phyloP scores from a whole-genome alignment of 2,329 filamentous ascomycete genomes.

The Monosporascus cannonballus region DNA sequence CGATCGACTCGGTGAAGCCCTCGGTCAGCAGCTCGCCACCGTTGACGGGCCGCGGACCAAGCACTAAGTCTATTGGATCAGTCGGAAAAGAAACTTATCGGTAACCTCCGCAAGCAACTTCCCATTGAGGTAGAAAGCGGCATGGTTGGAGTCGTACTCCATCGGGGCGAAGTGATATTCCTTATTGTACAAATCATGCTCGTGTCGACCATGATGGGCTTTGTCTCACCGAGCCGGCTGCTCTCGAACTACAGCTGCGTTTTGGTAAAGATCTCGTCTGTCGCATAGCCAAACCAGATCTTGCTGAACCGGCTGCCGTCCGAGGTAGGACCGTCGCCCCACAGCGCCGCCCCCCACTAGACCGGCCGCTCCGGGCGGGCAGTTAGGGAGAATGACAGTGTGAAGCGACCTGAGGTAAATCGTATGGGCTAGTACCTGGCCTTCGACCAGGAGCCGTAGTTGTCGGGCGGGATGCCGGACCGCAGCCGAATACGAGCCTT shows the following conservation, averaged over 20 bases:
- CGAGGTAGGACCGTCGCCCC: neutral
- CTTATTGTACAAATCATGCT: neutral
- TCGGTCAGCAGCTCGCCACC: neutral
- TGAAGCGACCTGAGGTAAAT: neutral
- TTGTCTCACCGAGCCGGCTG: neutral
- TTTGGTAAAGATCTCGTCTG: neutral
- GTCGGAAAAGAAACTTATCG: neutral
- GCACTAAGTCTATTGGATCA: neutral
- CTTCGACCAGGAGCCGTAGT: neutral
- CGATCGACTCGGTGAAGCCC: neutral
- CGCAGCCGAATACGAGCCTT: neutral
- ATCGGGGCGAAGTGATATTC: neutral
- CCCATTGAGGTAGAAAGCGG: neutral
- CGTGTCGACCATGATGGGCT: neutral
- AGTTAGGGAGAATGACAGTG: neutral
- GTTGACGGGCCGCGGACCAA: neutral
- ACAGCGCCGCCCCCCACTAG: neutral
- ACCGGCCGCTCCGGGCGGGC: neutral
- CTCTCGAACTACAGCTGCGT: neutral
- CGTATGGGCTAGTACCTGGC: neutral
- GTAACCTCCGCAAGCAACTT: neutral
- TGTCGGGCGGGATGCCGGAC: neutral
- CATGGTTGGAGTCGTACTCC: neutral
- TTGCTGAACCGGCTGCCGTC: neutral
- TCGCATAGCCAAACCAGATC: neutral